Evolutionary conservation across 495 filamentous ascomycete genomes (phyloP).

Genomic region (Aspergillus bertholletiae): DNA sequence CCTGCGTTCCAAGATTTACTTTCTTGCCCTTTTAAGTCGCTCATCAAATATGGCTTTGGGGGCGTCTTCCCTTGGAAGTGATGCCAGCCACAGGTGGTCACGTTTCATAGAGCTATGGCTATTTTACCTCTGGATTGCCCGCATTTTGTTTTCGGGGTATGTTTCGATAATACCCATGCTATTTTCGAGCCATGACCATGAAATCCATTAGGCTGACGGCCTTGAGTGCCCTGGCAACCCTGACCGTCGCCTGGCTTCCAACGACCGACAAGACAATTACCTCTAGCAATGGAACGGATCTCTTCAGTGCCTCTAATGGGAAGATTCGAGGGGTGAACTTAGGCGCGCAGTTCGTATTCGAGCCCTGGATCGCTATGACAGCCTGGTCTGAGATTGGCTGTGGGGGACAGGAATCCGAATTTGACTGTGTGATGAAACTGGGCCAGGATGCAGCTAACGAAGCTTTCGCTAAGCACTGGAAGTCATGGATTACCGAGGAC

Average conservation of each 20-base stretch:
- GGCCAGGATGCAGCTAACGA: conserved; percentile 52
- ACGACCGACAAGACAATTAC: conserved; percentile 25
- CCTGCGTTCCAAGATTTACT: too few relatives aligned
- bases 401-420: conserved; percentile 46
- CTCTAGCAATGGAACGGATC: conserved; percentile 21
- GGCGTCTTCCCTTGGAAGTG: too few relatives aligned
- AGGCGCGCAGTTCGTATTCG: conserved; percentile 56
- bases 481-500: conserved; percentile 51
- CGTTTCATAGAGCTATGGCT: neutral
- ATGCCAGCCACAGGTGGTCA: too few relatives aligned
- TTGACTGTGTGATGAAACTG: conserved; percentile 51
- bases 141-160: neutral
- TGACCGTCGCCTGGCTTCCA: conserved; percentile 29
- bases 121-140: neutral
- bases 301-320: conserved; percentile 24
- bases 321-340: conserved; percentile 63
- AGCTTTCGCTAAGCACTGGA: conserved; percentile 57
- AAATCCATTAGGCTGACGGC: neutral
- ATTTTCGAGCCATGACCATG: neutral
- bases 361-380: conserved; percentile 53
- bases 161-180: neutral
- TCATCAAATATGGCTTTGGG: too few relatives aligned
- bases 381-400: conserved; percentile 56
- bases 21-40: too few relatives aligned
- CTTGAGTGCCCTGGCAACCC: conserved; percentile 8